phyloP scores from a whole-genome alignment of 2,329 filamentous ascomycete species.

The Phaeophleospora eucalypticola region DNA sequence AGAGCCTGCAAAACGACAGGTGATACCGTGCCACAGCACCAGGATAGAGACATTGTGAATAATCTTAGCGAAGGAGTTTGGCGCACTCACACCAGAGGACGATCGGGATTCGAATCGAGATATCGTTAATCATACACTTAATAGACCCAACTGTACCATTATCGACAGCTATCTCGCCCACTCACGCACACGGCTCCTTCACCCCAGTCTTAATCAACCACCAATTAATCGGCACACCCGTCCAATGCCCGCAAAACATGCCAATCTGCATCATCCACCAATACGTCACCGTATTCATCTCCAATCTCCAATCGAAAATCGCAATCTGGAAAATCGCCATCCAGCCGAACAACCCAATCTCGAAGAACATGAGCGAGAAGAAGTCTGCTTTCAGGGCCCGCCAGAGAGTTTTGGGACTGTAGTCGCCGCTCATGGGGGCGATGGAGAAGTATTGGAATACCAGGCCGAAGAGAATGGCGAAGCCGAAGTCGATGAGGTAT shows the following conservation, averaged over 20 bases:
- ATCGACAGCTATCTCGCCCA: no score
- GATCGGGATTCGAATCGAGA: no score
- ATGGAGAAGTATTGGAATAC: constrained; percentile 34
- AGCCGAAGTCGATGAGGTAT: constrained; percentile 23
- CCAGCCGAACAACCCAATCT: constrained; percentile 32
- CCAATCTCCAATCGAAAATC: constrained; percentile 25
- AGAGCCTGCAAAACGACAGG: no score
- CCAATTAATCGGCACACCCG: constrained; percentile 31
- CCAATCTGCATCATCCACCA: constrained; percentile 34
- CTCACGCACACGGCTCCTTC: constrained; percentile 10
- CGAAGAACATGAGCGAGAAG: constrained; percentile 29
- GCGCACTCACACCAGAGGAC: background rate
- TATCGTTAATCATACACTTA: no score
- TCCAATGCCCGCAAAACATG: constrained; percentile 7
- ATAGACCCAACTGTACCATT: no score
- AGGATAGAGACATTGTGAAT: background rate
- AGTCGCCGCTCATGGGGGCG: constrained; percentile 32
- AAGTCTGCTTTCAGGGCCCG: constrained; percentile 31
- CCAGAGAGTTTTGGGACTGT: constrained; percentile 22
- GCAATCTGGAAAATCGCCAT: constrained; percentile 30
- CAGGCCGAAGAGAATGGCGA: constrained; percentile 30
- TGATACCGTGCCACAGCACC: no score
- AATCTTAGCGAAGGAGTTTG: background rate
- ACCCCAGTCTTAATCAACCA: constrained; percentile 17
- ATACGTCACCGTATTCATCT: constrained; percentile 28